Base-by-base conservation (phyloP, 2,329 filamentous ascomycete species). In the Huntiella decipiens region DNA sequence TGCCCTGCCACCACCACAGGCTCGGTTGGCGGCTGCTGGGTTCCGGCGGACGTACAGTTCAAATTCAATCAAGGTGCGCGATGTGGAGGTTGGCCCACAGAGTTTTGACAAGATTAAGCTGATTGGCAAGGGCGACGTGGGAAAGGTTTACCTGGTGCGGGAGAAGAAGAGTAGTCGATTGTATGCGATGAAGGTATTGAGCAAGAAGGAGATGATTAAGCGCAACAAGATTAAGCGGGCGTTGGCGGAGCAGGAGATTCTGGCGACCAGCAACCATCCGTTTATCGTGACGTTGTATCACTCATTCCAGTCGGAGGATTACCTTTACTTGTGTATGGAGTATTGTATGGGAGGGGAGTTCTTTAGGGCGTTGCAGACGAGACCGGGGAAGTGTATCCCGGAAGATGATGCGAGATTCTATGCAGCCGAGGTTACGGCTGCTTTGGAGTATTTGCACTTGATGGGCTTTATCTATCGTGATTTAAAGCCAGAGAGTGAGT, bases 171-270 rank as follows among this genome's bases (percentile, higher is more conserved):
- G 87, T 57, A 79, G 78, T 54, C 74, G 91, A 53, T 66, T 98
- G 44, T 98, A 96, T 64, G 91, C 91, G 46, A 98, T 98, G 91
- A 98, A 98, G 66, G 91, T 98, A 4, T 61, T 98, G 62, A 96
- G 87, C 71, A 98, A 98, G 66, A 95, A 96, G 69, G 91, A 98
- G 63, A 98, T 98, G 91, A 98, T 98, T 64, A 98, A 98, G 68
- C 82, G 91, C 49, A 98, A 98, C 70, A 98, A 98, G 73, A 98
- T 98, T 66, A 98, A 98, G 73, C 78, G 91, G 58, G 91, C 91
- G 11, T 70, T 98, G 54, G 91, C 91, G 34, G 91, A 98, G 64
- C 91, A 96, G 60, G 91, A 98, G 62, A 98, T 98, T 53, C 68
- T 98, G 45, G 91, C 91, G 6, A 98, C 91, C 37, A 96, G 88